Percentiles rank a stretch among this genome's conserved stretches.
Conservation (phyloP, 768 basidiomycete genomes). For the Auricularia cornea region DNA sequence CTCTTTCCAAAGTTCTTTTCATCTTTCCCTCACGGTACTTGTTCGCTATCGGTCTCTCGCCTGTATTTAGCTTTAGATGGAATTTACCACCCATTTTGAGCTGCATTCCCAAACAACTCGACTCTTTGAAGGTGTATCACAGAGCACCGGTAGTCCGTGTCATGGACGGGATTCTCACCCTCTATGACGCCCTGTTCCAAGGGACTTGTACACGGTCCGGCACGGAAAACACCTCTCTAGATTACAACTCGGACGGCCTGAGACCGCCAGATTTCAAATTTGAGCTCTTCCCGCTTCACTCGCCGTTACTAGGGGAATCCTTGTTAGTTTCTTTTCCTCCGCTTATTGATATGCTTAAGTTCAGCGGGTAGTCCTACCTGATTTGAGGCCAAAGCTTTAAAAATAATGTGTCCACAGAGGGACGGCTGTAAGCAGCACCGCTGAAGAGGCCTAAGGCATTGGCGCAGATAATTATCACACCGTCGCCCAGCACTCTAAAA, state of each 20-base stretch:
- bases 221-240: conserved; percentile 68
- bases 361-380: conserved; percentile 78
- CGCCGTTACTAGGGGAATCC: conserved; percentile 84
- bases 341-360: conserved; percentile 88
- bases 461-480: conserved; percentile 49
- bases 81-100: conserved; percentile 77
- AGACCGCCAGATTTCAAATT: conserved; percentile 70
- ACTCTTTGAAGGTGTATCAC: conserved; percentile 71
- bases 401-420: conserved; percentile 5
- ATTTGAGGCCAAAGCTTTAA: conserved; percentile 58
- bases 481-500: conserved; percentile 20
- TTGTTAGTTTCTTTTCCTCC: conserved; percentile 89
- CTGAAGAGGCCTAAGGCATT: conserved; percentile 26
- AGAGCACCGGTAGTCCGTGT: conserved; percentile 53
- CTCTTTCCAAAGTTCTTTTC: conserved; percentile 77
- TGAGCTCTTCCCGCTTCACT: conserved; percentile 81
- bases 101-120: conserved; percentile 83
- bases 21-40: conserved; percentile 79
- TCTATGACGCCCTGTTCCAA: conserved; percentile 75
- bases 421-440: conserved; percentile 18
- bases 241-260: conserved; percentile 63
- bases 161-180: conserved; percentile 51
- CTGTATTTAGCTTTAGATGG: conserved; percentile 81
- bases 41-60: conserved; percentile 78
- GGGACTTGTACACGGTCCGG: conserved; percentile 68